Percentiles rank a stretch among this genome's conserved stretches.
Conservation (phyloP, 495 filamentous ascomycete genomes). For the Parmelia sp. region DNA sequence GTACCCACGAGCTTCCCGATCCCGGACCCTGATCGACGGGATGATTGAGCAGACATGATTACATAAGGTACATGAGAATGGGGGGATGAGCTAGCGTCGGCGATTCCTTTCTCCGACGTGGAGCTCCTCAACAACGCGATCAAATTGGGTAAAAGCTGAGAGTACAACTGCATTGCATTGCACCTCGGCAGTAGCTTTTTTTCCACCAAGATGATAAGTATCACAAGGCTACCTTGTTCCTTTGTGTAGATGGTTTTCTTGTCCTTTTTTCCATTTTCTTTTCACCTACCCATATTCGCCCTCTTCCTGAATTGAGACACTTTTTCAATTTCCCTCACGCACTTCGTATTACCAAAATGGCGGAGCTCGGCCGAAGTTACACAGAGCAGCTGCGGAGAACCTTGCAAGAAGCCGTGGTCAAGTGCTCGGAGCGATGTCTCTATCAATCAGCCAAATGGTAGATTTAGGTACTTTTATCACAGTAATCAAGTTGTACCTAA, state of each 20-base stretch:
- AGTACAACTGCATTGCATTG: too few relatives aligned
- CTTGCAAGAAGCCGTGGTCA: constrained; percentile 76
- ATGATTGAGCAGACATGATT: too few relatives aligned
- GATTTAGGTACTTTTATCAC: not conserved
- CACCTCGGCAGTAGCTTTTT: too few relatives aligned
- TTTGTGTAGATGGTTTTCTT: not conserved
- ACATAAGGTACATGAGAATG: too few relatives aligned
- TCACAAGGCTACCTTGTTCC: not conserved
- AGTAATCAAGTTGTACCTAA: not conserved
- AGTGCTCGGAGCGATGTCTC: constrained; percentile 90
- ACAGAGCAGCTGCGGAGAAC: constrained; percentile 48
- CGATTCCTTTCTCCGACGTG: not conserved
- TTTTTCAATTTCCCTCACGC: not conserved
- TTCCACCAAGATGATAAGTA: not conserved
- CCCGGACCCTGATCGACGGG: too few relatives aligned
- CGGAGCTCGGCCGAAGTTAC: constrained; percentile 29
- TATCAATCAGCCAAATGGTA: constrained; percentile 98
- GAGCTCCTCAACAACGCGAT: not conserved
- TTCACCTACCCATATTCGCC: not conserved
- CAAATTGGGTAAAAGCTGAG: too few relatives aligned
- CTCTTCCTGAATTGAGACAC: not conserved
- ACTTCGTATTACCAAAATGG: constrained; percentile 21
- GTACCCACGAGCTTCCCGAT: too few relatives aligned
- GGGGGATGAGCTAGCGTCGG: not conserved
- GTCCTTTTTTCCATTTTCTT: not conserved